Conservation (phyloP, 83 land plant genomes). For the Thuja plicata region DNA sequence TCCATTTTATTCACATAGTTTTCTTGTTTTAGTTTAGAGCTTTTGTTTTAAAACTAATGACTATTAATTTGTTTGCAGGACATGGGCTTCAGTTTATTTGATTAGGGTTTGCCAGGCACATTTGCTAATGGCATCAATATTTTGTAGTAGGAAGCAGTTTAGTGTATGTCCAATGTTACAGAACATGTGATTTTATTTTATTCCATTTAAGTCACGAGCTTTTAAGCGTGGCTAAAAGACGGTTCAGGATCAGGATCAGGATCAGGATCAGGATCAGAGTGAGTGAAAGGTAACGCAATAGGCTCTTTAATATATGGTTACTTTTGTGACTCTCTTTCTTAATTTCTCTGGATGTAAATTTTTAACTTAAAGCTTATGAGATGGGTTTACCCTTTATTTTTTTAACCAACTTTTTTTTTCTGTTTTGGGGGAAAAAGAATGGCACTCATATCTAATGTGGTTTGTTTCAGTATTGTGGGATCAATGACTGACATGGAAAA, state of each 20-base stretch:
- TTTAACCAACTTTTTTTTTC: too few relatives aligned
- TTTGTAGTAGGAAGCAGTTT: neutral
- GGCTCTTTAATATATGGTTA: neutral
- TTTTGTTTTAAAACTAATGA: neutral
- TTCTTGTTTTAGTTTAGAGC: neutral
- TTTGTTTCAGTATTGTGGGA: too few relatives aligned
- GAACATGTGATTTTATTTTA: neutral
- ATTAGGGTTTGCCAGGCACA: neutral
- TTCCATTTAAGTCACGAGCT: neutral
- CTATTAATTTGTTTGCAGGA: neutral
- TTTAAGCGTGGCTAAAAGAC: neutral
- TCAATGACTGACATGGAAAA: too few relatives aligned
- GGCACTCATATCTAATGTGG: too few relatives aligned
- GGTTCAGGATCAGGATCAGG: neutral
- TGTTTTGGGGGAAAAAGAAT: too few relatives aligned
- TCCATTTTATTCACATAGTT: neutral
- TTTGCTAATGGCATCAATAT: too few relatives aligned
- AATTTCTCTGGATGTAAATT: neutral
- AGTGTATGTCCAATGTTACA: neutral
- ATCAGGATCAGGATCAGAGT: neutral
- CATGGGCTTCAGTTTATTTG: neutral
- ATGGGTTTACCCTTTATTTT: neutral
- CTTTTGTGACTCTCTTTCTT: too few relatives aligned
- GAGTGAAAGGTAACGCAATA: neutral
- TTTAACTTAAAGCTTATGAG: neutral